A percentile compares a stretch with the other conserved stretches of the same genome.
phyloP scores from a whole-genome alignment of 805 yeast genomes.

The Nakazawaea pomicola region DNA sequence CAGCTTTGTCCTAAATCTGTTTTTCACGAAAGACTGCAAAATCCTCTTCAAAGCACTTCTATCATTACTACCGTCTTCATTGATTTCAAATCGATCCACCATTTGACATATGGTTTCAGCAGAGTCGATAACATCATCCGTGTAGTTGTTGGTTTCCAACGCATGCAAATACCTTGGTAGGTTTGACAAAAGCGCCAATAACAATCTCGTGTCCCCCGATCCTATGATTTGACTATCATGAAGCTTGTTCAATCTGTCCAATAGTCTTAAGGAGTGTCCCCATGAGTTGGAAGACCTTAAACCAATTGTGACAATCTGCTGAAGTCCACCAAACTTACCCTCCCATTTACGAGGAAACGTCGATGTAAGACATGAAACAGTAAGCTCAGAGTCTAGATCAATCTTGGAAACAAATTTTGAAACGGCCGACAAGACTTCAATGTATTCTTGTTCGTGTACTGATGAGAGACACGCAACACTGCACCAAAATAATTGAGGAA shows the following conservation, averaged over 20 bases:
- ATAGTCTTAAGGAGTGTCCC: conserved; percentile 67
- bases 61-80: conserved; percentile 40
- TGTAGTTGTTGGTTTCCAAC: conserved; percentile 49
- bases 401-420: conserved; percentile 82
- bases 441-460: conserved; percentile 87
- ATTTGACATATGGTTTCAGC: conserved; percentile 55
- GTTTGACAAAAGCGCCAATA: conserved; percentile 71
- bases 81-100: conserved; percentile 40
- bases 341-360: conserved; percentile 97
- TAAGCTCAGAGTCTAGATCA: conserved; percentile 79
- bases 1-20: conserved; percentile 80
- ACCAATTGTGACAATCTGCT: conserved; percentile 74
- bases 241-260: conserved; percentile 65
- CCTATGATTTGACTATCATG: conserved; percentile 77
- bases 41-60: conserved; percentile 52
- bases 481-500: conserved; percentile 95
- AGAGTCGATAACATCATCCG: conserved; percentile 44
- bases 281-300: conserved; percentile 75
- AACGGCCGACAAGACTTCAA: conserved; percentile 79
- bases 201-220: conserved; percentile 58
- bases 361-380: conserved; percentile 74
- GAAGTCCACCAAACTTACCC: conserved; percentile 86
- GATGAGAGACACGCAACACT: conserved; percentile 88
- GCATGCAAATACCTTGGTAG: conserved; percentile 85
- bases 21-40: conserved; percentile 68